Conservation (phyloP, 805 yeast species). For the Zygosaccharomyces rouxii region DNA sequence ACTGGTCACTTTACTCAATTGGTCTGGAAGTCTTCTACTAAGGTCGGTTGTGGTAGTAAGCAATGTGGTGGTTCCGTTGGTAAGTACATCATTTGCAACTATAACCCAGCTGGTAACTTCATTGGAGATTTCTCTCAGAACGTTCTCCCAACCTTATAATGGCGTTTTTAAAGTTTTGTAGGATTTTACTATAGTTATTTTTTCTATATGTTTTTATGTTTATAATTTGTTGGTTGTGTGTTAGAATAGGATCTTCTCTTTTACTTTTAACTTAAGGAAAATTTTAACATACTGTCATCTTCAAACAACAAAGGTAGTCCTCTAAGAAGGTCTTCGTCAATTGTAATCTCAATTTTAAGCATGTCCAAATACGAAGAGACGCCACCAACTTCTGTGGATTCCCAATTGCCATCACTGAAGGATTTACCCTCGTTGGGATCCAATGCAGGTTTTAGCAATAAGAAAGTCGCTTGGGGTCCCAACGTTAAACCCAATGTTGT, state of each 20-base stretch:
- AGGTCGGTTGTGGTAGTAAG: conserved; percentile 72
- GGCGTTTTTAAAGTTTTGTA: background rate
- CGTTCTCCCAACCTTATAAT: conserved; percentile 18
- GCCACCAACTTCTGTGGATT: conserved; percentile 19
- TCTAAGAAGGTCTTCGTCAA: background rate
- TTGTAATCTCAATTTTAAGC: background rate
- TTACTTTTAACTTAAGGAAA: background rate
- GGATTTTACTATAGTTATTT: background rate
- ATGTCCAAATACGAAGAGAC: conserved; percentile 17
- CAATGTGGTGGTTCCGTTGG: conserved; percentile 54
- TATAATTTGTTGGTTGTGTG: background rate
- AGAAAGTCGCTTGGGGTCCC: conserved; percentile 43
- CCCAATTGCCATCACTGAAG: conserved; percentile 32
- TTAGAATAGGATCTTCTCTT: background rate
- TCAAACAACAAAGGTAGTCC: background rate
- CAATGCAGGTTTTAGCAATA: conserved; percentile 33
- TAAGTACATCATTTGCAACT: conserved; percentile 68
- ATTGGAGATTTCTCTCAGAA: conserved; percentile 45
- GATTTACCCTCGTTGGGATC: conserved; percentile 68
- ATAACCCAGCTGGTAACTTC: conserved; percentile 70
- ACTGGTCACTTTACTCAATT: conserved; percentile 86
- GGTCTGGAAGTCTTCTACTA: conserved; percentile 65
- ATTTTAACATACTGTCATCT: background rate
- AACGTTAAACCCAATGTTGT: conserved; percentile 41
- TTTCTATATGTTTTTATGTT: background rate